Evolutionary conservation across 495 filamentous ascomycete species (phyloP).

Genomic region (Neurospora pannonica): DNA sequence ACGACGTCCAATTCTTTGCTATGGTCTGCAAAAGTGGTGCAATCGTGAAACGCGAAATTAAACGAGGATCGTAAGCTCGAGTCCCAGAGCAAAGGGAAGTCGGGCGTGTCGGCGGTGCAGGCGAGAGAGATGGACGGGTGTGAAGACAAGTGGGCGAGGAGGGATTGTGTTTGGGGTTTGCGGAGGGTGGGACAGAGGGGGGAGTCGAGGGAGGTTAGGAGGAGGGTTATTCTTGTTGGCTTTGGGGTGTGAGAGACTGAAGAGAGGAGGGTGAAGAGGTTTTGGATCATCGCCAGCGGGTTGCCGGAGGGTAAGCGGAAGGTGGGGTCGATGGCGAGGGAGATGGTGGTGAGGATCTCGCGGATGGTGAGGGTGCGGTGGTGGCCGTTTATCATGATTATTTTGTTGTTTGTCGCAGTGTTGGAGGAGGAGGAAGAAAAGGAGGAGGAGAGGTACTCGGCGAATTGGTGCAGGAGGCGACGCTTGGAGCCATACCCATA

Average conservation of each 20-base stretch:
- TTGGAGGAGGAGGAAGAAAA: no score
- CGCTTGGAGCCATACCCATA: constrained; percentile 91
- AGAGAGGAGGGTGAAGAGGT: constrained; percentile 41
- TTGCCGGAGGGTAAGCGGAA: constrained; percentile 31
- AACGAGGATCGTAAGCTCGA: constrained; percentile 64
- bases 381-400: constrained; percentile 87
- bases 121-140: constrained; percentile 66
- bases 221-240: constrained; percentile 44
- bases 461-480: constrained; percentile 65
- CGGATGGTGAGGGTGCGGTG: constrained; percentile 63
- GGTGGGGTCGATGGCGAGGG: constrained; percentile 50
- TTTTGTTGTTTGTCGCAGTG: no score
- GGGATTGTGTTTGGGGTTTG: constrained; percentile 53
- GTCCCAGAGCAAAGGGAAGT: constrained; percentile 86
- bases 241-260: constrained; percentile 12
- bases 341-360: constrained; percentile 68
- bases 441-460: constrained; percentile 53
- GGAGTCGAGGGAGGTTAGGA: constrained; percentile 83
- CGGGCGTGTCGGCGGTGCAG: constrained; percentile 76
- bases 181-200: constrained; percentile 64
- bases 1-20: constrained; percentile 65
- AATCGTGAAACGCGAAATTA: constrained; percentile 86
- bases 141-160: constrained; percentile 67
- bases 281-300: constrained; percentile 46
- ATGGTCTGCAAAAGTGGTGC: constrained; percentile 63